phyloP scores from a whole-genome alignment of 257 asterid genomes.

The Marsdenia floribunda region DNA sequence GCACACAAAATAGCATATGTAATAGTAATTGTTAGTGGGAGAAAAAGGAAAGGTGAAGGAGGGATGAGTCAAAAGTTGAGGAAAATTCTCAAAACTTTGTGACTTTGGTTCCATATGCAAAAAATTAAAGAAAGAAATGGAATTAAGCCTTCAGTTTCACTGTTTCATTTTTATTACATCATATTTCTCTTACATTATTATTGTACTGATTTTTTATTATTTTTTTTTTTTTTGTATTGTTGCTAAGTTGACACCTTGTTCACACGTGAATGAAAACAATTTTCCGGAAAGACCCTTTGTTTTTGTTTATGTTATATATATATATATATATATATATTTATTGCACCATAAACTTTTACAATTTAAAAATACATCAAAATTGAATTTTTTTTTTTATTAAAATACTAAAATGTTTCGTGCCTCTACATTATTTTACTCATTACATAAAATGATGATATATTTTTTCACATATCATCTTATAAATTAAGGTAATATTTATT shows the following conservation, averaged over 20 bases:
- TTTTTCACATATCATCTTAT: too few relatives aligned
- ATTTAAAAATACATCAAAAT: too few relatives aligned
- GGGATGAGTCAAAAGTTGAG: conserved; percentile 2
- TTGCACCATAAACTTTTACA: too few relatives aligned
- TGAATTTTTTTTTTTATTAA: too few relatives aligned
- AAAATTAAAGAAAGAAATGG: neutral
- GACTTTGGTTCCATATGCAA: neutral
- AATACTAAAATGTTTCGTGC: too few relatives aligned
- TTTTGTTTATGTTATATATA: too few relatives aligned
- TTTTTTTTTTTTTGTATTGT: too few relatives aligned
- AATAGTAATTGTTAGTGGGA: conserved; percentile 11
- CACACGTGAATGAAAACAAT: too few relatives aligned
- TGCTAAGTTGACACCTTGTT: neutral
- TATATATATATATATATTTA: too few relatives aligned
- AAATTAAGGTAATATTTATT: too few relatives aligned
- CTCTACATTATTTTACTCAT: too few relatives aligned
- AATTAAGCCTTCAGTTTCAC: neutral
- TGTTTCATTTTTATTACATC: neutral
- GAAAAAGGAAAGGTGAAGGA: conserved; percentile 17
- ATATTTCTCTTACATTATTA: neutral
- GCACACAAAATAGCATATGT: conserved; percentile 11
- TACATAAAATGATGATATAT: too few relatives aligned
- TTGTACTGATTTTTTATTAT: neutral
- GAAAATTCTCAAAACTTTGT: neutral
- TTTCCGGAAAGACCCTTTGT: neutral